Percentiles rank a stretch among this genome's conserved stretches.
Evolutionary conservation across 345 rosid genomes (phyloP).

Genomic region (Microthlaspi erraticum): DNA sequence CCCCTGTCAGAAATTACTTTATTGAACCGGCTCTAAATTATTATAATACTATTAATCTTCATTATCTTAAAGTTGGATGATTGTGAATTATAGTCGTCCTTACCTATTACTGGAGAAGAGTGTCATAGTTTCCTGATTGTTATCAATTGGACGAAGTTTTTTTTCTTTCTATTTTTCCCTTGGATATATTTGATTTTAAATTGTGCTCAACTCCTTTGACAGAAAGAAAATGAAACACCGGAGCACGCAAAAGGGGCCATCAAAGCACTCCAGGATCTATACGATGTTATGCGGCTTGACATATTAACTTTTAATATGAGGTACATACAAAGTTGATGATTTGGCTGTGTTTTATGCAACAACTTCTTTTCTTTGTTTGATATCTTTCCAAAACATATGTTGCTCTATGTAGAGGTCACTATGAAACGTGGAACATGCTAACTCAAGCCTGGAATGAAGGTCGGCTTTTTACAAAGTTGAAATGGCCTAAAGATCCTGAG

Average conservation of each 20-base stretch:
- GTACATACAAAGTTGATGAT: slow-evolving; percentile 48
- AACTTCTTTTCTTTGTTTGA: slow-evolving; percentile 12
- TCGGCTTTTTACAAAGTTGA: slow-evolving; percentile 82
- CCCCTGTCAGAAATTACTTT: slow-evolving; percentile 10
- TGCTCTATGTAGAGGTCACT: slow-evolving; percentile 64
- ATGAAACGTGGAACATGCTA: slow-evolving; percentile 74
- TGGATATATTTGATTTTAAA: slow-evolving; percentile 13
- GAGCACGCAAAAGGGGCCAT: slow-evolving; percentile 82
- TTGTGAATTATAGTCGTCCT: slow-evolving; percentile 4
- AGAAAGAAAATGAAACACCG: slow-evolving; percentile 75
- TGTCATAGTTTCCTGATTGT: slow-evolving; percentile 11
- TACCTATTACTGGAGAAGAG: slow-evolving; percentile 7
- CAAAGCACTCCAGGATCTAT: slow-evolving; percentile 93
- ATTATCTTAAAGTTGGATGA: neutral
- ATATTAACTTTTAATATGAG: slow-evolving; percentile 77
- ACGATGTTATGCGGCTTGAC: slow-evolving; percentile 89
- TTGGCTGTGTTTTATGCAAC: slow-evolving; percentile 34
- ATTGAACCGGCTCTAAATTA: slow-evolving; percentile 2
- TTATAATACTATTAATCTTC: slow-evolving; percentile 5
- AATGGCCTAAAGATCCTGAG: slow-evolving; percentile 89
- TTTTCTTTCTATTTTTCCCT: slow-evolving; percentile 11
- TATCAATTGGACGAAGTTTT: slow-evolving; percentile 7
- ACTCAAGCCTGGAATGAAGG: slow-evolving; percentile 88
- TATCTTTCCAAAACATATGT: slow-evolving; percentile 19
- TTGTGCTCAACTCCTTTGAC: slow-evolving; percentile 39